Base-by-base conservation (phyloP, 768 basidiomycete genomes). In the Suillus weaverae region DNA sequence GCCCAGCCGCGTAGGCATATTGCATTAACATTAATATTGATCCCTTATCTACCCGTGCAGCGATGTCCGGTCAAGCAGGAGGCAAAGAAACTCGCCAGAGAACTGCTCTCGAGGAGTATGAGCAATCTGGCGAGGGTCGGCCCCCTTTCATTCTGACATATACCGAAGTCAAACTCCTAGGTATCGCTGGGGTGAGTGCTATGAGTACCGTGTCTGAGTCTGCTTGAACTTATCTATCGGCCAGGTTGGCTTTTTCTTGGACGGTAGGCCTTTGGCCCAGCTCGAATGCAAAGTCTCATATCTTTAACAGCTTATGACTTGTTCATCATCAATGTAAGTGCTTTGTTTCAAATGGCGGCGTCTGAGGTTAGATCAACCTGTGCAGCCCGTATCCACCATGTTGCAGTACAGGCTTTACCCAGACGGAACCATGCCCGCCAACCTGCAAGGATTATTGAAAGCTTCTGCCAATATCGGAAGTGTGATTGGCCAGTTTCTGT, bases 401-500 rank as follows among this genome's bases (percentile, higher is more conserved):
- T 76, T 90, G 36, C 86, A 89, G 73, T 88, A 84, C 68, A 82
- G 87, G 36, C 78, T 89, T 20, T 90, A 88, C 69, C 81, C 75
- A 53, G 86, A 86, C 4, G 63, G 70, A 0, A 68, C 73, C 32
- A 82, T 89, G 16, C 89, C 89, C 0, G 62, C 79, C 0, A 81
- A 83, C 62, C 79, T 88, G 7, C 78, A 88, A 72, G 89, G 89
- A 22, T 80, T 89, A 62, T 66, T 90, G 70, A 88, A 90, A 70
- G 88, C 89, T 4, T 76, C 81, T 4, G 88, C 89, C 3, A 90
- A 90, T 74, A 90, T 91, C 51, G 89, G 88, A 2, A 86, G 85
- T 66, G 89, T 91, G 67, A 84, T 90, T 61, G 89, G 87, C 57
- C 89, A 89, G 76, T 85, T 89, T 67, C 70, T 70, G 2, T 89